Evolutionary conservation across 345 rosid species (phyloP).

Genomic region (Lenwebbia sp.): DNA sequence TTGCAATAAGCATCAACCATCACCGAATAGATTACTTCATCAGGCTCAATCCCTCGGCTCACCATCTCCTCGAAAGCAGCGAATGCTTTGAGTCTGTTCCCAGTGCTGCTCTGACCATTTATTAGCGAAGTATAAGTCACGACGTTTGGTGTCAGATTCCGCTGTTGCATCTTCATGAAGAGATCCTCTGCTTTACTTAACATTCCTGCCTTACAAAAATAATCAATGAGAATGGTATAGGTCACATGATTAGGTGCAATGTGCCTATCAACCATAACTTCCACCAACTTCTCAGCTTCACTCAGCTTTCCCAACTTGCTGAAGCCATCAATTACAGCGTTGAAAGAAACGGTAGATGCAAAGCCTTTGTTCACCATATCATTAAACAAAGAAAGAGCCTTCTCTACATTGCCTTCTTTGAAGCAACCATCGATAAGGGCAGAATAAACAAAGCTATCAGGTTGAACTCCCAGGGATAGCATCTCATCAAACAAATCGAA

Average conservation of each 20-base stretch:
- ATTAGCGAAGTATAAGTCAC: constrained; percentile 52
- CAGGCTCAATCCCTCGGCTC: constrained; percentile 49
- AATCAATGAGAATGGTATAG: constrained; percentile 56
- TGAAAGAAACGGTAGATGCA: constrained; percentile 41
- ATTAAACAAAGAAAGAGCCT: constrained; percentile 39
- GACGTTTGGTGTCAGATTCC: constrained; percentile 36
- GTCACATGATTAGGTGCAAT: constrained; percentile 51
- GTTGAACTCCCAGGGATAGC: constrained; percentile 40
- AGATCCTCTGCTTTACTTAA: constrained; percentile 53
- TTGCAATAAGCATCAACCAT: constrained; percentile 36
- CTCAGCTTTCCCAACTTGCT: constrained; percentile 39
- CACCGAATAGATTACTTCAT: constrained; percentile 39
- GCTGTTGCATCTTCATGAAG: constrained; percentile 39
- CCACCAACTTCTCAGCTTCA: constrained; percentile 27
- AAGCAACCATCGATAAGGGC: constrained; percentile 60
- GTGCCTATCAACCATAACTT: constrained; percentile 26
- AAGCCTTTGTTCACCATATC: constrained; percentile 42
- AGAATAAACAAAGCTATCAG: constrained; percentile 52
- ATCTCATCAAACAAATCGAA: constrained; percentile 52
- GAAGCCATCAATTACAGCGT: constrained; percentile 50
- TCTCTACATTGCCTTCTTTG: constrained; percentile 44
- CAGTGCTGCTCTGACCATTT: constrained; percentile 35
- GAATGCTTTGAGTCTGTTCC: constrained; percentile 37
- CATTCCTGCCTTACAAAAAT: constrained; percentile 45
- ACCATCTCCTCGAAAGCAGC: constrained; percentile 50